phyloP scores from a whole-genome alignment of 495 filamentous ascomycete species.

The Aspergillus biplanus region DNA sequence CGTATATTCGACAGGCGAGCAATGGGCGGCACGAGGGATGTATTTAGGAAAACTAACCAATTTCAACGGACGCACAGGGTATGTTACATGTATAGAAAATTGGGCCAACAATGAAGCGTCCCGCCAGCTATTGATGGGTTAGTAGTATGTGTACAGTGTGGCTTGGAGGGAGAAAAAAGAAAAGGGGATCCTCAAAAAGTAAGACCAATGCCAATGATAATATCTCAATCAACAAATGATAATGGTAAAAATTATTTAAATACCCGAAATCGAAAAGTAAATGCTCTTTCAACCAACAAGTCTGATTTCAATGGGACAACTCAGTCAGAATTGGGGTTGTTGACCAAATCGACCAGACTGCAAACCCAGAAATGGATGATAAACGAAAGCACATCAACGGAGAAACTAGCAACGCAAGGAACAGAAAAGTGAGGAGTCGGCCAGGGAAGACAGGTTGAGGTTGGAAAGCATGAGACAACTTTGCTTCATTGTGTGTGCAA shows the following conservation, averaged over 20 bases:
- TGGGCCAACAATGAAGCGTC: constrained; percentile 17
- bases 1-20: not conserved
- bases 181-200: not conserved
- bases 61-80: constrained; percentile 9
- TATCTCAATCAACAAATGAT: constrained; percentile 7
- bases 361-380: not conserved
- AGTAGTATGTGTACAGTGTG: constrained; percentile 9
- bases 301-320: not conserved
- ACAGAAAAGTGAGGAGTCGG: constrained; percentile 21
- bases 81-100: constrained; percentile 25
- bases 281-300: constrained; percentile 15
- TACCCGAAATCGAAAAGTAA: constrained; percentile 12
- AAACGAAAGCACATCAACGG: constrained; percentile 8
- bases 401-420: constrained; percentile 40
- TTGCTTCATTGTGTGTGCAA: constrained; percentile 43
- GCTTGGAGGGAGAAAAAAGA: not conserved
- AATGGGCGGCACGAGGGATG: not conserved
- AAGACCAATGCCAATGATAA: too few species aligned
- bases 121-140: not conserved
- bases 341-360: not conserved
- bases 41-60: constrained; percentile 25
- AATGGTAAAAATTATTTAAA: not conserved
- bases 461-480: constrained; percentile 24
- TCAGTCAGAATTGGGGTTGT: constrained; percentile 2
- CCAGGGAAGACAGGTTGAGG: constrained; percentile 28